Evolutionary conservation across 192 early-diverging fungal genomes (phyloP), one percentile per base, ranked within the genome.

Genomic region (Obelidium mucronatum): DNA sequence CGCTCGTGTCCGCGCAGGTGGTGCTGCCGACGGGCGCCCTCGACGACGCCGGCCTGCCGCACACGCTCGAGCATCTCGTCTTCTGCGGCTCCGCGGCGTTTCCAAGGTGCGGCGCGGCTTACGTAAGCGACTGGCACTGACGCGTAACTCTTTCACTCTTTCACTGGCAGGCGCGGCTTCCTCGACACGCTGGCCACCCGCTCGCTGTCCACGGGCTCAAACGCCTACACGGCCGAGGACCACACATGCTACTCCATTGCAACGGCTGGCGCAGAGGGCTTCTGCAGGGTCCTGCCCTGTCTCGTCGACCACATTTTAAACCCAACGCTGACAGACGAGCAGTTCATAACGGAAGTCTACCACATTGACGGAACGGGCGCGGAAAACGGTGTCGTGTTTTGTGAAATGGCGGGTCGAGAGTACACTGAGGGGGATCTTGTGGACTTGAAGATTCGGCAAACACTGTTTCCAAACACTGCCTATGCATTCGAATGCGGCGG

Each of bases 41-140:
- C 34, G 85, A 90, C 82, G 83, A 93, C 72, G 83, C 87, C 63
- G 94, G 94, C 13, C 83, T 92, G n/a, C 88, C 94, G 11, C 94
- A 96, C 71, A 95, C 94, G 0, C 87, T 96, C 3, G 94, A 95
- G 74, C 88, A 91, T 87, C 85, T 96, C 72, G 80, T 95, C 0
- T 96, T 96, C 61, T 93, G 91, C 72, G 94, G 94, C 19, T 95
- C 94, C 11, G 73, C 84, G 79, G 79, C 81, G 67, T 89, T 82
- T 48, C 89, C 88, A 24, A 67, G 89, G 65, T 86, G 90, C 19
- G 17, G 6, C n/a, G n/a, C n/a, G n/a, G n/a, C n/a, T n/a, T n/a
- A n/a, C n/a, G 58, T n/a, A 1, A 15, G 51, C n/a, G 51, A 19
- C 51, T 52, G 64, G 34, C 34, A 19, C 30, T 66, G n/a, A n/a